Conservation (phyloP, 1,284 basidiomycete species). For the Rhodofomes roseus region DNA sequence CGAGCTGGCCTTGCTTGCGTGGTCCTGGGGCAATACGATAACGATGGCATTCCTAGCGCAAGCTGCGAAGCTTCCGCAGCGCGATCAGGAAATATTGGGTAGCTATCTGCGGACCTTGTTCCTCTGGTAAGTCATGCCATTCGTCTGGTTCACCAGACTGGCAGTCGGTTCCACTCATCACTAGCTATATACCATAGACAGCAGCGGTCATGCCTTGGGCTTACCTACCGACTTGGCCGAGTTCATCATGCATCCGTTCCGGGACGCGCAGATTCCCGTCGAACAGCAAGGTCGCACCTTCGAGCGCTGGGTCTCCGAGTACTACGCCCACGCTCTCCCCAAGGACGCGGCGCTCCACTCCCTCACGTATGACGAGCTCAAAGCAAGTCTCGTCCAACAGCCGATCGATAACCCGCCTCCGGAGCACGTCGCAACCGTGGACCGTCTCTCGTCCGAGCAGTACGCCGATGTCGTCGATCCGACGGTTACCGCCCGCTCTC, state of each 20-base stretch:
- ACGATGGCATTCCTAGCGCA: constrained; percentile 6
- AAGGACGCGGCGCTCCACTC: not conserved
- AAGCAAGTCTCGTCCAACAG: not conserved
- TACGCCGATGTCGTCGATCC: not conserved
- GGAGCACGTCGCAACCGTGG: constrained; percentile 4
- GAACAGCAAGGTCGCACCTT: constrained; percentile 2
- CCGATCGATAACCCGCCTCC: not conserved
- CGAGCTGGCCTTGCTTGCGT: constrained; percentile 6
- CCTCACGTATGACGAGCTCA: not conserved
- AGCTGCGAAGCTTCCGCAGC: not conserved
- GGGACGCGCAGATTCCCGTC: not conserved
- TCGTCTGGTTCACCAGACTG: not conserved
- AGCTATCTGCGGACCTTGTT: constrained; percentile 3
- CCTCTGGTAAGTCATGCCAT: not conserved
- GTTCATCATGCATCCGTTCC: not conserved
- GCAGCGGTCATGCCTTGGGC: not conserved
- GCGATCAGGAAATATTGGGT: not conserved
- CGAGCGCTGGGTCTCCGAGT: constrained; percentile 6
- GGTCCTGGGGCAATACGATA: constrained; percentile 7
- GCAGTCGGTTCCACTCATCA: not conserved
- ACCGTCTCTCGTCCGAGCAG: constrained; percentile 2
- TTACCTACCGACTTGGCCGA: not conserved
- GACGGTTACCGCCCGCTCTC: not conserved
- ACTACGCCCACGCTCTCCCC: constrained; percentile 1
- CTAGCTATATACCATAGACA: not conserved